Evolutionary conservation across 2,329 filamentous ascomycete species (phyloP), one percentile per base, ranked within the genome.

Genomic region (Cryphonectria radicalis): DNA sequence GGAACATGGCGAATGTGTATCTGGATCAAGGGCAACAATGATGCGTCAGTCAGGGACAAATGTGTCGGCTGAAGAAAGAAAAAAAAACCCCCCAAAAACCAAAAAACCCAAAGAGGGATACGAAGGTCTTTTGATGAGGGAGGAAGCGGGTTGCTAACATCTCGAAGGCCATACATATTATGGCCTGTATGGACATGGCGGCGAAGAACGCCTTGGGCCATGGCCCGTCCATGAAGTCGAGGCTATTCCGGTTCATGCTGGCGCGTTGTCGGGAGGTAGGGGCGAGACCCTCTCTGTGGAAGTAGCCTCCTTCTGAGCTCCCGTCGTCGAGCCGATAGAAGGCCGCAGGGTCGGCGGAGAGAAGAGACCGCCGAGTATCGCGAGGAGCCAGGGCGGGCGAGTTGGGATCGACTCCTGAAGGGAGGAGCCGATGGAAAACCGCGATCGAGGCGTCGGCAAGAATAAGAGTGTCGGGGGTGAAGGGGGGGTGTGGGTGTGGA

Each of bases 191-290:
- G 63, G 91, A 81, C 50, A 93, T 90, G 50, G 92, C 87, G 74
- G 90, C 80, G 82, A 97, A 89, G 80, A 98, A 98, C 73, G 90
- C 85, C 86, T 94, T 95, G 22, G 95, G 94, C 95, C 96, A 99
- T 78, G 87, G 89, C 70, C 93, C 92, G 79, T 90, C 93, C 76
- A 97, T 91, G 76, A 92, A 89, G 79, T 94, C 95, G 84, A 95
- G 89, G 76, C 82, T 89, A 77, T 78, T 78, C 75, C 78, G 77
- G 74, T 77, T 79, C 77, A 81, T 78, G 70, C 75, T 76, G 70
- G 72, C 76, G 74, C 76, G 78, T 69, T 76, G 80, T 11, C 63
- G 43, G 28, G 40, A 28, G 71, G 78, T 80, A n/a, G 77, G 74
- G 65, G 78, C 75, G 72, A 77, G 75, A 69, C 77, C 74, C 66